Base-by-base conservation (phyloP, 768 basidiomycete species). In the Tubosaeta brunneosetosa region DNA sequence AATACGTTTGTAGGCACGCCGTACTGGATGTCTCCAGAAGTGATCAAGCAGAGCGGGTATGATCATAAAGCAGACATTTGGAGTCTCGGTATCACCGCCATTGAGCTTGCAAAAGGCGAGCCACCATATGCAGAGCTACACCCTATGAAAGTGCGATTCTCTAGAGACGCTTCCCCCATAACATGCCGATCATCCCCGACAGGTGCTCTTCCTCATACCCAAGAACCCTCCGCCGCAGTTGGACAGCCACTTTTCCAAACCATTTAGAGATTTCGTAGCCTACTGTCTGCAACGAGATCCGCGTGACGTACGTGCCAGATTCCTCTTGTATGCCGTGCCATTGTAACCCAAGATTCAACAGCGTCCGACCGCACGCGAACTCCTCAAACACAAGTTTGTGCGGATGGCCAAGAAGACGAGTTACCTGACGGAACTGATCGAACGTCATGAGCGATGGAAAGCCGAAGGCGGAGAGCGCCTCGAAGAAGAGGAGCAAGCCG, bases 11-110 rank as follows among this genome's bases (percentile, higher is more conserved):
- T 95, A 31, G 92, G 92, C 27, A 94, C 95, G 16, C 95, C 95
- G 3, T 99, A 98, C 66, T 99, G 97, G 97, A 99, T 99, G 97
- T 93, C 92, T 7, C 97, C 97, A 6, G 97, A 99, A 66, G 94
- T 98, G 22, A 99, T 99, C 76, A 98, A 98, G 69, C 97, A 99
- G 72, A 95, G 93, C 51, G 97, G 97, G 4, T 99, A 99, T 71
- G 97, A 98, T 63, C 89, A 94, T 68, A 98, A 97, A 67, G 97
- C 97, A 14, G 97, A 99, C 70, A 97, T 99, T 45, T 99, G 97
- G 97, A 92, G 89, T 70, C 73, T 99, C 56, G 97, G 95, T 13
- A 95, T 95, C 61, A 99, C 97, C 7, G 91, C 93, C 29, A 97
- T 98, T 59, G 97, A 99, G 68, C 77, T 99, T 61, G 97, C 97